Percentiles rank a stretch among this genome's conserved stretches.
Conservation (phyloP, 768 basidiomycete genomes). For the Lyophyllum shimeji region DNA sequence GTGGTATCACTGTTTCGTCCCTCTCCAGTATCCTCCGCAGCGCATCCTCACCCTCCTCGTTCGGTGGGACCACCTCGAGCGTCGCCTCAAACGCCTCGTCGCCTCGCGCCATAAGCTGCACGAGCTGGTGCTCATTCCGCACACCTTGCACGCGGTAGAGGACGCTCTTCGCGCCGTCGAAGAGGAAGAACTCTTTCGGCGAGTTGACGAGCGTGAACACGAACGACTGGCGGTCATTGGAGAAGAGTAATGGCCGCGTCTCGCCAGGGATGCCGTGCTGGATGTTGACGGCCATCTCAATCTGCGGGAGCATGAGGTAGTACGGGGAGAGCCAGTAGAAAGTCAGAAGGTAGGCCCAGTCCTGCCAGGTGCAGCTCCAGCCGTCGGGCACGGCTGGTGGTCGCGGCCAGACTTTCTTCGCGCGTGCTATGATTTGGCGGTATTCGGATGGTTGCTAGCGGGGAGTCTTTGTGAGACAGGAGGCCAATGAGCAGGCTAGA, state of each 20-base stretch:
- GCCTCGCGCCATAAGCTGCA: conserved; percentile 14
- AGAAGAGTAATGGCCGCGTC: conserved; percentile 32
- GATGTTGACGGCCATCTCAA: conserved; percentile 35
- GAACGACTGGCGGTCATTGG: conserved; percentile 16
- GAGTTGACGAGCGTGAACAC: conserved; percentile 23
- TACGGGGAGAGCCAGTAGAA: conserved; percentile 33
- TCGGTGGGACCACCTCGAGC: conserved; percentile 14
- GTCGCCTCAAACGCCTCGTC: conserved; percentile 7
- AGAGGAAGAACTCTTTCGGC: conserved; percentile 18
- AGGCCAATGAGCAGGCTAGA: background rate
- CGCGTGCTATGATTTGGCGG: conserved; percentile 18
- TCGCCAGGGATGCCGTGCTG: conserved; percentile 29
- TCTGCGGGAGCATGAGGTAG: conserved; percentile 35
- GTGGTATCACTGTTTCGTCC: conserved; percentile 31
- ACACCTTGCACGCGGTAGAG: conserved; percentile 17
- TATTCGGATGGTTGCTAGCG: conserved; percentile 1
- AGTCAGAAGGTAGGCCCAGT: conserved; percentile 28
- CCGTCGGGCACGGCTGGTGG: conserved; percentile 23
- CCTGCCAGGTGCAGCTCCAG: conserved; percentile 31
- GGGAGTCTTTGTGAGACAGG: background rate
- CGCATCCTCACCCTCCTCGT: conserved; percentile 26
- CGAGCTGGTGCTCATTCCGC: conserved; percentile 14
- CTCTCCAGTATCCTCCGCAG: conserved; percentile 26
- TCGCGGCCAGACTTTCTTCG: conserved; percentile 23
- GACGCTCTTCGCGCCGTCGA: conserved; percentile 2